Percentiles rank a stretch among this genome's conserved stretches.
Evolutionary conservation across 1,284 basidiomycete genomes (phyloP).

Genomic region (Ustilago shanxiensis): DNA sequence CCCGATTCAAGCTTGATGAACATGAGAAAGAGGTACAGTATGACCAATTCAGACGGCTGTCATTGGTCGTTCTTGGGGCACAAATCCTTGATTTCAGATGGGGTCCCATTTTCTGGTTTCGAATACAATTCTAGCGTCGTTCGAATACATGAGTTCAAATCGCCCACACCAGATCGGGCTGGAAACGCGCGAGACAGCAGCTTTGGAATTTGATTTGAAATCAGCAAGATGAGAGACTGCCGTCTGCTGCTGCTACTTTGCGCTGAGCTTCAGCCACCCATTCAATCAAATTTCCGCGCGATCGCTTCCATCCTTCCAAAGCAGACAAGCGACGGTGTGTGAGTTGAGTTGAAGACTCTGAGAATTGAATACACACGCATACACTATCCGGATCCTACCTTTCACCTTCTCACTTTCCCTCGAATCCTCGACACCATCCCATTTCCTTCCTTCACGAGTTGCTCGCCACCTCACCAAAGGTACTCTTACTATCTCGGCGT

Average conservation of each 20-base stretch:
- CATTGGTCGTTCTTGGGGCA: constrained; percentile 35
- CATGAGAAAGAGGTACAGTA: not conserved
- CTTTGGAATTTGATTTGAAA: constrained; percentile 38
- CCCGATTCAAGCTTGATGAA: constrained; percentile 9
- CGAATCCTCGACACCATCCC: constrained; percentile 8
- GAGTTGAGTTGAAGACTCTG: not conserved
- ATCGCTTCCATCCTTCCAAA: constrained; percentile 14
- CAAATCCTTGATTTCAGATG: not conserved
- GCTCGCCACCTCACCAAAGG: not conserved
- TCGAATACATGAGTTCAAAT: constrained; percentile 3
- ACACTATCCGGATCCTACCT: constrained; percentile 10
- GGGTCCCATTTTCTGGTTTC: not conserved
- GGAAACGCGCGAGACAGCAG: constrained; percentile 9
- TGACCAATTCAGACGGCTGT: constrained; percentile 51
- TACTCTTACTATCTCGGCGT: not conserved
- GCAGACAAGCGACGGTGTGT: not conserved
- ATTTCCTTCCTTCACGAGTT: not conserved
- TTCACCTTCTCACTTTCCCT: constrained; percentile 17
- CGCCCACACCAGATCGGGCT: not conserved
- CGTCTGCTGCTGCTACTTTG: constrained; percentile 14
- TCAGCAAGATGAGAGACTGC: constrained; percentile 18
- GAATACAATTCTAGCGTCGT: not conserved
- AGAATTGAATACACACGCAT: no score
- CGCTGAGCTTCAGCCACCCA: constrained; percentile 32
- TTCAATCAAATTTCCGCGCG: constrained; percentile 25